phyloP scores from a whole-genome alignment of 371 early-diverging fungal species.

The Syncephalastrum racemosum region DNA sequence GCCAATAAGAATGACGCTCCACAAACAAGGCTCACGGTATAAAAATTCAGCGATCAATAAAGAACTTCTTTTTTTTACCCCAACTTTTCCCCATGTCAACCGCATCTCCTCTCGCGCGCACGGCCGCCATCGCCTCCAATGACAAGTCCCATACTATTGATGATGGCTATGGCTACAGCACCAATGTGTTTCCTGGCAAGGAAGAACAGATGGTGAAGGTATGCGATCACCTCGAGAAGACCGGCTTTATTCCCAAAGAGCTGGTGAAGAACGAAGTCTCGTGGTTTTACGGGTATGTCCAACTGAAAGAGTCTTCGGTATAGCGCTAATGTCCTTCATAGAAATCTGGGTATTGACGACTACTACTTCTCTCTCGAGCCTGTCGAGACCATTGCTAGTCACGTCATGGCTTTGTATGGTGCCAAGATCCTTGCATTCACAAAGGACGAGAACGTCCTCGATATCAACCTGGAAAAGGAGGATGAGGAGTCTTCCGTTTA shows the following conservation, averaged over 20 bases:
- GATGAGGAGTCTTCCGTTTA: conserved; percentile 92
- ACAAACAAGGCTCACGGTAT: too few species aligned
- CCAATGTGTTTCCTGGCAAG: conserved; percentile 86
- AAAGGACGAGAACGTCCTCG: conserved; percentile 80
- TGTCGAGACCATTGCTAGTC: conserved; percentile 91
- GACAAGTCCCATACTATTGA: conserved; percentile 33
- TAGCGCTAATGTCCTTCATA: conserved; percentile 21
- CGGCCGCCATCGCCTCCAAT: conserved; percentile 3
- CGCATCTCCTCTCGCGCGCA: background rate
- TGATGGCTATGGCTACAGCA: conserved; percentile 65
- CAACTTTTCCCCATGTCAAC: background rate
- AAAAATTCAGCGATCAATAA: too few species aligned
- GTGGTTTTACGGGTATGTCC: conserved; percentile 90
- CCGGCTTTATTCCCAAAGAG: conserved; percentile 89
- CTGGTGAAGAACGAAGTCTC: conserved; percentile 88
- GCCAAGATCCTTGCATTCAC: conserved; percentile 92
- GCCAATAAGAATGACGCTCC: too few species aligned
- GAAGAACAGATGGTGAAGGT: conserved; percentile 89
- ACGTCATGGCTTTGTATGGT: conserved; percentile 94
- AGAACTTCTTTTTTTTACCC: too few species aligned
- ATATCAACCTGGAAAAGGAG: conserved; percentile 91
- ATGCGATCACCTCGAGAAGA: conserved; percentile 74
- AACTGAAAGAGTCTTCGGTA: background rate
- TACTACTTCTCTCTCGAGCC: conserved; percentile 93
- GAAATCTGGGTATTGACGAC: conserved; percentile 97